Evolutionary conservation across 169 alveolate genomes (phyloP).

Genomic region (Eimeria praecox): DNA sequence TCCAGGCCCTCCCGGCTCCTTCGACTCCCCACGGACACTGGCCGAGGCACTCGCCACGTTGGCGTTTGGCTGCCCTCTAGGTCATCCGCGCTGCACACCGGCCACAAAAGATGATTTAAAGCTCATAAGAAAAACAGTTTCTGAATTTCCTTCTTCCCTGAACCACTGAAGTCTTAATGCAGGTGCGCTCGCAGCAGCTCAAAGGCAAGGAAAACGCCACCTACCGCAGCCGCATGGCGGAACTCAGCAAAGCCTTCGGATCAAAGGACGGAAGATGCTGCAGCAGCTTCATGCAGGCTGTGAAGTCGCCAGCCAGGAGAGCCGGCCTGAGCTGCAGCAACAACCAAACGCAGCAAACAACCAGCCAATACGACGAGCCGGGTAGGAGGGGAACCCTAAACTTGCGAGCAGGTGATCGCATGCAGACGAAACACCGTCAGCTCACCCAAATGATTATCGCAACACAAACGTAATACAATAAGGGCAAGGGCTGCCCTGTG

Average conservation of each 20-base stretch:
- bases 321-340: slow-evolving; percentile 79
- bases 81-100: slow-evolving; percentile 59
- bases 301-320: slow-evolving; percentile 81
- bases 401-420: background rate
- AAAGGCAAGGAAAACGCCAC: background rate
- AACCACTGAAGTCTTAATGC: background rate
- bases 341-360: background rate
- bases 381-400: background rate
- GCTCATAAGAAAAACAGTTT: background rate
- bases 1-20: slow-evolving; percentile 3
- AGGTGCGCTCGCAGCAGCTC: background rate
- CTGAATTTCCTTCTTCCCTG: background rate
- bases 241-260: slow-evolving; percentile 75
- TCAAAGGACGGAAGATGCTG: slow-evolving; percentile 84
- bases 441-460: slow-evolving; percentile 80
- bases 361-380: background rate
- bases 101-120: background rate
- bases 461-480: slow-evolving; percentile 81
- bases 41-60: background rate
- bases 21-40: slow-evolving; percentile 1
- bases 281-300: slow-evolving; percentile 82
- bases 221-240: slow-evolving; percentile 73
- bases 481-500: slow-evolving; percentile 69
- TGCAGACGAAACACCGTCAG: background rate
- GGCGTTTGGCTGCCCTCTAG: background rate